Conservation (phyloP, 306 rosid genomes). For the Vigna hirtella region DNA sequence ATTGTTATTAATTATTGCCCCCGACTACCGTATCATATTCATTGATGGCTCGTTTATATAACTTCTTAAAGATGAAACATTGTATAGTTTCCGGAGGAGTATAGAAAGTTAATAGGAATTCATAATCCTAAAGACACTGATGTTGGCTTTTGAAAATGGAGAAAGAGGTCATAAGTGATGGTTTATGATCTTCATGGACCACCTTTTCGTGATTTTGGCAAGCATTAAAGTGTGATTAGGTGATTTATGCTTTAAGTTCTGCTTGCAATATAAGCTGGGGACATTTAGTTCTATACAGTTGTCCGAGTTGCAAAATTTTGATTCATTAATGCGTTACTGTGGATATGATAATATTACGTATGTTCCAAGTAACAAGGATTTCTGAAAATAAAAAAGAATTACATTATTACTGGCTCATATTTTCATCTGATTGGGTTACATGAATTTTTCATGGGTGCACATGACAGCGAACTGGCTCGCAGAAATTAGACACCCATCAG, state of each 20-base stretch:
- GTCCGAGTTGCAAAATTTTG: background rate
- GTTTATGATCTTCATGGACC: slow-evolving; percentile 7
- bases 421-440: slow-evolving; percentile 58
- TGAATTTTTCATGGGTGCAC: slow-evolving; percentile 56
- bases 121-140: background rate
- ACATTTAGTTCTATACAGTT: too few relatives aligned
- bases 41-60: too few relatives aligned
- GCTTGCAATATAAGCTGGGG: background rate
- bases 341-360: background rate
- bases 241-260: background rate
- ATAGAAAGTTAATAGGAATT: background rate
- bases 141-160: background rate
- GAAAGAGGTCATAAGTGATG: background rate
- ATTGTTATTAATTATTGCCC: background rate
- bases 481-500: slow-evolving; percentile 43
- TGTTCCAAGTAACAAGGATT: slow-evolving; percentile 24
- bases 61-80: background rate
- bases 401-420: slow-evolving; percentile 52
- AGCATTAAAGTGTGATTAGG: background rate
- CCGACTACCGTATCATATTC: too few relatives aligned
- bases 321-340: slow-evolving; percentile 23
- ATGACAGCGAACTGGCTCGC: slow-evolving; percentile 36
- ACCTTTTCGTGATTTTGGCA: background rate
- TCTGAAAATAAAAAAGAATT: slow-evolving; percentile 25
- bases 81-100: background rate